phyloP scores from a whole-genome alignment of 2,329 filamentous ascomycete genomes.

The Pseudonectria buxi region DNA sequence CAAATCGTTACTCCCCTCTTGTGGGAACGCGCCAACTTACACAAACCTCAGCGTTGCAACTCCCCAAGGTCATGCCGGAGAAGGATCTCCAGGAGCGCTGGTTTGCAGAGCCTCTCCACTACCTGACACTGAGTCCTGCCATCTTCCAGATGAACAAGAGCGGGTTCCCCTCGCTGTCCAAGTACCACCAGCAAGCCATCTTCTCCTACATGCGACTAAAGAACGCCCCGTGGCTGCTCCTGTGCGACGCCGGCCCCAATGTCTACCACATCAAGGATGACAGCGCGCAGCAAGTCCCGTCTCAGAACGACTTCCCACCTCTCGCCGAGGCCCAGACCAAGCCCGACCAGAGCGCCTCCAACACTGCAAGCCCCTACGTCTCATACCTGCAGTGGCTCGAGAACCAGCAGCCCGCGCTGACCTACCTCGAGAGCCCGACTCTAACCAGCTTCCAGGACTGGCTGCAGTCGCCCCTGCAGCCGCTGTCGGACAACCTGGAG shows the following conservation, averaged over 20 bases:
- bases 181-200: conserved; percentile 54
- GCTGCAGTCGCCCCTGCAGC: conserved; percentile 89
- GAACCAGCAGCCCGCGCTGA: conserved; percentile 63
- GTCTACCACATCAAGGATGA: conserved; percentile 24
- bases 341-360: conserved; percentile 19
- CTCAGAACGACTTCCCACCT: conserved; percentile 58
- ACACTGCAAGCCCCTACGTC: conserved; percentile 45
- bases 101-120: conserved; percentile 63
- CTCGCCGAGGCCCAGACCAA: conserved; percentile 56
- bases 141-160: conserved; percentile 55
- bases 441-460: conserved; percentile 75
- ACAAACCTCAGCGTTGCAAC: conserved; percentile 40
- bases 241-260: conserved; percentile 54
- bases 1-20: not conserved
- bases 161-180: conserved; percentile 56
- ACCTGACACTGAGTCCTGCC: conserved; percentile 47
- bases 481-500: conserved; percentile 91
- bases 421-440: conserved; percentile 43
- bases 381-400: conserved; percentile 82
- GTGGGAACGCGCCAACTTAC: not conserved
- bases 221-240: conserved; percentile 53
- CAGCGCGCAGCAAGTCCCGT: conserved; percentile 24
- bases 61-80: conserved; percentile 53
- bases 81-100: conserved; percentile 57
- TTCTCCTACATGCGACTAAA: conserved; percentile 59